Percentiles rank a stretch among this genome's conserved stretches.
Conservation (phyloP, 2,329 filamentous ascomycete species). For the Moelleriella libera region DNA sequence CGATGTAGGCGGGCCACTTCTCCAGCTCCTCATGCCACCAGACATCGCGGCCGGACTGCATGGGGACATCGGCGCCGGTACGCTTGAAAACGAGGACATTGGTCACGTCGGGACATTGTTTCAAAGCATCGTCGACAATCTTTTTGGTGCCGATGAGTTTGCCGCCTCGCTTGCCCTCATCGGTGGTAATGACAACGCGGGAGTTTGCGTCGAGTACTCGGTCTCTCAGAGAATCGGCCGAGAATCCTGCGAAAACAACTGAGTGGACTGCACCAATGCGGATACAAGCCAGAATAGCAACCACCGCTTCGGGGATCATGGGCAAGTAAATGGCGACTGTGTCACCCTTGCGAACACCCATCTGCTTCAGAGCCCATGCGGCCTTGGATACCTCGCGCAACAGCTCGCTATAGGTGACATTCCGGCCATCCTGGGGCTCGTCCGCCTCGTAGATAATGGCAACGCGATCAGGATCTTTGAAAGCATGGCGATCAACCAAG, state of each 20-base stretch:
- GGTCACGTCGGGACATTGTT: conserved; percentile 81
- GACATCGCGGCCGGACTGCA: conserved; percentile 74
- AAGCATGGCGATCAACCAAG: conserved; percentile 91
- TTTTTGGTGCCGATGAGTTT: conserved; percentile 98
- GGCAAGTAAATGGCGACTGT: conserved; percentile 94
- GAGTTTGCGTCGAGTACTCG: conserved; percentile 83
- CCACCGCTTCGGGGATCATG: conserved; percentile 93
- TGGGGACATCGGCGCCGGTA: conserved; percentile 83
- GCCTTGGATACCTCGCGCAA: conserved; percentile 81
- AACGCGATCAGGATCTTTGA: conserved; percentile 81
- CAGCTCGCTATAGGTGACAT: conserved; percentile 84
- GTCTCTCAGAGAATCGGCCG: conserved; percentile 87
- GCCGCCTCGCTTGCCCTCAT: conserved; percentile 95
- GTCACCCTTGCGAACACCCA: conserved; percentile 94
- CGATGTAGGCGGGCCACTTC: conserved; percentile 88
- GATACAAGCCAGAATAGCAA: conserved; percentile 80
- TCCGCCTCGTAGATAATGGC: conserved; percentile 99
- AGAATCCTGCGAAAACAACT: conserved; percentile 96
- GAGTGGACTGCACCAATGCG: conserved; percentile 95
- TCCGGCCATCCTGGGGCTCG: conserved; percentile 74
- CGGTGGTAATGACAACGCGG: conserved; percentile 90
- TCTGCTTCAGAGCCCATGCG: conserved; percentile 79
- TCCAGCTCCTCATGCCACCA: conserved; percentile 99
- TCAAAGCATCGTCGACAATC: conserved; percentile 94
- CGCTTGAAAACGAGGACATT: conserved; percentile 88